These are phyloP conservation scores for Guillardia theta DNA, from an alignment of 78 protist genomes.

Conservation along the genomic window DNA sequence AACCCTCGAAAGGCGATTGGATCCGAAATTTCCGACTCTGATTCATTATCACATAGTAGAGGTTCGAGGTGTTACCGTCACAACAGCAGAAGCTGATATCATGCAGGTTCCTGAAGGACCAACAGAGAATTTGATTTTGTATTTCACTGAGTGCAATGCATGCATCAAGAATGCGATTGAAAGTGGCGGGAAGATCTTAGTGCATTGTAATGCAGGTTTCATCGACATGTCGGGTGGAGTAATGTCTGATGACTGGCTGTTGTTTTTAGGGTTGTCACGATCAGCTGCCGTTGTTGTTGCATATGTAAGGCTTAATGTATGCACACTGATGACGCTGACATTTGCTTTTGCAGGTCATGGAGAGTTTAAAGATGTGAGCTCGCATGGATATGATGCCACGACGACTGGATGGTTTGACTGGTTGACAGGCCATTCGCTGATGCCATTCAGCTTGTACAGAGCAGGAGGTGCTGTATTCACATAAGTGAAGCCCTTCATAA, in stretches of 20 bases:
- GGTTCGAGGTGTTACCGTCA: background rate
- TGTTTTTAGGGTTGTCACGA: too few relatives aligned
- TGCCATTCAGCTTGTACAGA: conserved; percentile 7
- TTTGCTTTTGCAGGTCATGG: too few relatives aligned
- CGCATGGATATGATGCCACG: too few relatives aligned
- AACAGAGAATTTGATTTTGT: background rate
- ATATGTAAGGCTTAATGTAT: background rate
- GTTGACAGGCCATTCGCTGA: background rate
- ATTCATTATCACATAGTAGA: background rate
- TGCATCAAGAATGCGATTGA: background rate
- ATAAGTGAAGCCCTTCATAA: conserved; percentile 10
- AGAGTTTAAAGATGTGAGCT: too few relatives aligned
- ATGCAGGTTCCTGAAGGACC: background rate
- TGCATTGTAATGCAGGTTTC: conserved; percentile 20
- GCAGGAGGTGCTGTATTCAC: background rate
- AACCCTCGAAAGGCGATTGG: conserved; percentile 16
- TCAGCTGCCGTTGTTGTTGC: background rate
- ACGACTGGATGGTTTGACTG: too few relatives aligned
- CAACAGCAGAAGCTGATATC: background rate
- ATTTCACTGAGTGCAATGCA: background rate
- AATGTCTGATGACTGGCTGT: too few relatives aligned
- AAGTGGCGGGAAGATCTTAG: background rate
- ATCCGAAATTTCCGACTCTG: background rate
- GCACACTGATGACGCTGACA: too few relatives aligned
- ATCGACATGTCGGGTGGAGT: too few relatives aligned